Percentiles rank a stretch among this genome's conserved stretches.
Evolutionary conservation across 371 early-diverging fungal genomes (phyloP).

Genomic region (Zopfochytrium polystomum): DNA sequence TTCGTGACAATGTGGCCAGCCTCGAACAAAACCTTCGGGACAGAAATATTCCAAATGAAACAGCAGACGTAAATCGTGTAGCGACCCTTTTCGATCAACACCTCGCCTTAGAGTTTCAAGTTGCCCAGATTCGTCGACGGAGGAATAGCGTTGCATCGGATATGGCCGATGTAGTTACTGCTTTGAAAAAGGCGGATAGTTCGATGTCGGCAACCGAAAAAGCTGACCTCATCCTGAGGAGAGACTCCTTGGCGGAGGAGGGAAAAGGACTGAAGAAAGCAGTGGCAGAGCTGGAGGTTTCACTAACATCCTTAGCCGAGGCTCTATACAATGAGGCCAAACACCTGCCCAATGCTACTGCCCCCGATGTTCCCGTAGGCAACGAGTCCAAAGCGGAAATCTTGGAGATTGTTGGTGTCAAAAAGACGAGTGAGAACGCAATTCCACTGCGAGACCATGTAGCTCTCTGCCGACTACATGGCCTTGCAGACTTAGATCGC

Average conservation of each 20-base stretch:
- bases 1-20: conserved; percentile 51
- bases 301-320: background rate
- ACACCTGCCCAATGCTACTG: conserved; percentile 70
- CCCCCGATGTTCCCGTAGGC: conserved; percentile 65
- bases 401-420: conserved; percentile 29
- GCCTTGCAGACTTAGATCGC: conserved; percentile 79
- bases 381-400: conserved; percentile 58
- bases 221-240: background rate
- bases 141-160: conserved; percentile 52
- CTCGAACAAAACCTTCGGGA: conserved; percentile 53
- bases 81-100: conserved; percentile 54
- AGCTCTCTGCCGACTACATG: conserved; percentile 57
- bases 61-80: conserved; percentile 45
- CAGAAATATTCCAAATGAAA: conserved; percentile 47
- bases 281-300: conserved; percentile 1
- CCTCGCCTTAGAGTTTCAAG: conserved; percentile 33
- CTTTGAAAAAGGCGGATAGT: conserved; percentile 4
- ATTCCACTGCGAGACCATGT: conserved; percentile 63
- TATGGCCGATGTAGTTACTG: conserved; percentile 14
- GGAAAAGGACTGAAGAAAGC: background rate
- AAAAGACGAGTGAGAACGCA: conserved; percentile 12
- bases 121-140: conserved; percentile 40
- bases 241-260: background rate
- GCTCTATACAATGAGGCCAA: conserved; percentile 56
- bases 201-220: background rate